A percentile compares a stretch with the other conserved stretches of the same genome.
Evolutionary conservation across 441 rosid genomes (phyloP).

Genomic region (Corymbia citriodora): DNA sequence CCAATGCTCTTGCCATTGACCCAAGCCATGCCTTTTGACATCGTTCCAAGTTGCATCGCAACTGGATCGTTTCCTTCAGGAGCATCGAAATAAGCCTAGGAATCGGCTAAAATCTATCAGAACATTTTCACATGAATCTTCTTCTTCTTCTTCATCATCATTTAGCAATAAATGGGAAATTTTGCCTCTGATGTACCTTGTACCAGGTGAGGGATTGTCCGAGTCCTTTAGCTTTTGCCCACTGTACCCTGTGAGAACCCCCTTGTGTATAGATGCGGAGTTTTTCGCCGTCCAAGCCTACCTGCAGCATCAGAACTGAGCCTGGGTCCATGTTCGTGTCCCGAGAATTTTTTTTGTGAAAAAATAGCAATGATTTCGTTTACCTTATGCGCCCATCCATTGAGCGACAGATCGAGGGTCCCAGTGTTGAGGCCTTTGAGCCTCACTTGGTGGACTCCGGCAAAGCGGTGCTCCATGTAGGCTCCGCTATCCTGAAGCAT

Average conservation of each 20-base stretch:
- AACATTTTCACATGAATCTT: neutral
- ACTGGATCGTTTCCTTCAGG: constrained; percentile 24
- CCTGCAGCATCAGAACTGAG: constrained; percentile 13
- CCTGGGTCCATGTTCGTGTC: neutral
- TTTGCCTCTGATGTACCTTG: constrained; percentile 11
- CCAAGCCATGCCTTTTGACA: constrained; percentile 29
- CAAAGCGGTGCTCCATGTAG: neutral
- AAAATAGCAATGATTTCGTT: neutral
- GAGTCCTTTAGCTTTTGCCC: constrained; percentile 19
- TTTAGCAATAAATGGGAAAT: neutral
- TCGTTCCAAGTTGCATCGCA: constrained; percentile 9
- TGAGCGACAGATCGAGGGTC: neutral
- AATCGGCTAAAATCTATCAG: neutral
- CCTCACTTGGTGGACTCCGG: neutral
- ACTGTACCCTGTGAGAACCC: constrained; percentile 23
- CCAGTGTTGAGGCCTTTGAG: constrained; percentile 8
- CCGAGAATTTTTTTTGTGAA: neutral
- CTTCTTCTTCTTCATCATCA: neutral
- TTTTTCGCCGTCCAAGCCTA: constrained; percentile 35
- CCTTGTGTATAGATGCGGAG: constrained; percentile 12
- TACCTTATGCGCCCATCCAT: constrained; percentile 9
- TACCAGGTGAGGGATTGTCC: constrained; percentile 30
- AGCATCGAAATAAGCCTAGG: constrained; percentile 13
- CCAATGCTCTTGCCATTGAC: constrained; percentile 28
- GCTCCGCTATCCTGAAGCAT: constrained; percentile 3